Evolutionary conservation across 768 basidiomycete species (phyloP), one percentile per base, ranked within the genome.

Genomic region (Agrocybe praecox): DNA sequence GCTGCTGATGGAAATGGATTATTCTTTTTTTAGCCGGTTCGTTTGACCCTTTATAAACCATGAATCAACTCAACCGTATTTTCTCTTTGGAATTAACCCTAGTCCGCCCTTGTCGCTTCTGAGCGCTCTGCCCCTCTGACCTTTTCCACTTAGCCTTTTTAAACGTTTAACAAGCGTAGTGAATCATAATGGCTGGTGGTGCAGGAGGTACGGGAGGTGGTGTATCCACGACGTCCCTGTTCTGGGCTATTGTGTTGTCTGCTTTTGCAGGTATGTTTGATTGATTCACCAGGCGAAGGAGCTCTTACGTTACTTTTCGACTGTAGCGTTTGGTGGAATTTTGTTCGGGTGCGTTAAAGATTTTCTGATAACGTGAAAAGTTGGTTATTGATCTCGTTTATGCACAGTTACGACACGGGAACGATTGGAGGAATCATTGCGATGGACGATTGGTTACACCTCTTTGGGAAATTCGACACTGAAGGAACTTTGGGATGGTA

Each of bases 401-500:
- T 24, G 40, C 0, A 5, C 26, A 64, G 65, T 52, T 94, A 91
- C 71, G 91, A 93, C 72, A 90, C 92, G 36, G 92, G 92, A 62
- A 83, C 82, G 62, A 93, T 94, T 74, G 83, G 82, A 60, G 92
- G 92, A 70, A 75, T 91, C 65, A 84, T 81, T 50, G 82, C 77
- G 51, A 89, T 89, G 82, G 59, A 76, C 61, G 74, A 86, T 44
- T 84, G 83, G 78, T 69, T 87, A 53, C 43, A 74, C 43, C 76
- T 77, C 1, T 86, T 85, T 57, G 84, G 80, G 32, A 61, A 60
- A 23, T 63, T 60, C 36, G 63, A 66, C 19, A 19, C 58, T 6
- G 44, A 51, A 11, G 36, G 36, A 40, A 14, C 5, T 15, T 56
- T 62, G 18, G 64, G 62, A 44, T 74, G 61, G 55, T 62, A 46